Base-by-base conservation (phyloP, 306 rosid species). In the Cotoneaster glaucophyllus region DNA sequence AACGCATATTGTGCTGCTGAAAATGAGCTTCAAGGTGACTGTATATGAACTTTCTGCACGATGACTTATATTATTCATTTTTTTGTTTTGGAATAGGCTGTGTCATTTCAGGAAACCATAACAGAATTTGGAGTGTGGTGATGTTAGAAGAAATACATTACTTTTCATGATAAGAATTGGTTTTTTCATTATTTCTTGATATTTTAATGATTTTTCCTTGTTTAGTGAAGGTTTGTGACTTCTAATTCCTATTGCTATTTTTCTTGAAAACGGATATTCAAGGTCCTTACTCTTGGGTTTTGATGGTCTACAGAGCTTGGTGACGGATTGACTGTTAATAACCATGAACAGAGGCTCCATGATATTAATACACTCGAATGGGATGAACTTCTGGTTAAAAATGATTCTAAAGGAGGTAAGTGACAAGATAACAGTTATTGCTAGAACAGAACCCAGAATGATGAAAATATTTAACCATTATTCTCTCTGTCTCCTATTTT, bases 351-450 rank as follows among this genome's bases (percentile, higher is more conserved):
- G 82, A 84, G 82, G 81, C 96, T 94, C 70, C 94, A 86, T 66
- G 99, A 96, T 84, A 88, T 96, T 78, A 96, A 96, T 81, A 92
- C 99, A 63, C 99, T 96, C 58, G 99, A 96, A 56, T 96, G 99
- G 99, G 97, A 96, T 78, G 99, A 96, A 25, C 96, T 96, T 63
- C 97, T 96, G 66, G 87, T 66, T 61, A 29, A 83, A 76, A 79
- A 85, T 66, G 97, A 90, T 74, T 80, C 79, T 81, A 71, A 80
- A 79, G 91, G 84, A 87, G 97, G 99, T 95, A 92, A 91, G 74
- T 68, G 75, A 73, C 28, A 19, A 9, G 31, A 71, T 45, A 63
- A 25, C 28, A 48, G 48, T 64, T 76, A 50, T 11, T 85, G 69
- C 74, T 71, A 24, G 45, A 70, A 70, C 70, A 6, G 44, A 64